These are phyloP conservation scores for Breviolum minutum DNA, from an alignment of 73 alveolate species.

Conservation along the genomic window DNA sequence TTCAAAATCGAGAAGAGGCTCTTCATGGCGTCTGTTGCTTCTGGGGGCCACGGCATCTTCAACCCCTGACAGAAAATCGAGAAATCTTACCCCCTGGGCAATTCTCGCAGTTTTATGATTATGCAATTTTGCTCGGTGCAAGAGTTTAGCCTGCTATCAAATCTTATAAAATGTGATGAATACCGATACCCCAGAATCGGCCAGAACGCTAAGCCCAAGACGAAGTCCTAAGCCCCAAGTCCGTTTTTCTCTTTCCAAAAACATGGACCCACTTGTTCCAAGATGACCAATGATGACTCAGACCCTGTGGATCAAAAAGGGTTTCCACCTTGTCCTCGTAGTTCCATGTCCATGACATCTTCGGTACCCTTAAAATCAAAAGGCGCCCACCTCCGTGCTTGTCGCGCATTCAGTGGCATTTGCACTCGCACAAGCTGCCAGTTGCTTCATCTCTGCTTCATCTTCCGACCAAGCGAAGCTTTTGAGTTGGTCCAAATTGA, in stretches of 20 bases:
- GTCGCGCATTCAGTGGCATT: conserved; percentile 52
- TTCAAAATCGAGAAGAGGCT: conserved; percentile 30
- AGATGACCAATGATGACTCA: neutral
- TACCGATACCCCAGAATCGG: neutral
- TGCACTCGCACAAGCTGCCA: conserved; percentile 30
- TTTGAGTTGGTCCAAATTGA: conserved; percentile 31
- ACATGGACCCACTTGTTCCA: neutral
- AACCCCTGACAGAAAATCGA: neutral
- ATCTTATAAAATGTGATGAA: neutral
- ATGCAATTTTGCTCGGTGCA: too few relatives aligned
- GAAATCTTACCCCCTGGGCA: neutral
- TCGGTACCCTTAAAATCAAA: neutral
- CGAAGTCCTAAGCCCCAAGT: too few relatives aligned
- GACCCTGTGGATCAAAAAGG: neutral
- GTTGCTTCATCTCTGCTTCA: conserved; percentile 33
- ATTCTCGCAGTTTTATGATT: too few relatives aligned
- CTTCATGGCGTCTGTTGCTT: conserved; percentile 58
- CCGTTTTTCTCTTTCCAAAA: too few relatives aligned
- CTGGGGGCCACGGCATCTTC: conserved; percentile 76
- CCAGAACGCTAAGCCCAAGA: too few relatives aligned
- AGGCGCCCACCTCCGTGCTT: neutral
- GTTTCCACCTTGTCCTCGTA: neutral
- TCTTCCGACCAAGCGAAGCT: conserved; percentile 71
- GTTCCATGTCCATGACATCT: neutral
- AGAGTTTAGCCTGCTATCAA: neutral